Base-by-base conservation (phyloP, 106 monocot genomes). In the Allium cepa region DNA sequence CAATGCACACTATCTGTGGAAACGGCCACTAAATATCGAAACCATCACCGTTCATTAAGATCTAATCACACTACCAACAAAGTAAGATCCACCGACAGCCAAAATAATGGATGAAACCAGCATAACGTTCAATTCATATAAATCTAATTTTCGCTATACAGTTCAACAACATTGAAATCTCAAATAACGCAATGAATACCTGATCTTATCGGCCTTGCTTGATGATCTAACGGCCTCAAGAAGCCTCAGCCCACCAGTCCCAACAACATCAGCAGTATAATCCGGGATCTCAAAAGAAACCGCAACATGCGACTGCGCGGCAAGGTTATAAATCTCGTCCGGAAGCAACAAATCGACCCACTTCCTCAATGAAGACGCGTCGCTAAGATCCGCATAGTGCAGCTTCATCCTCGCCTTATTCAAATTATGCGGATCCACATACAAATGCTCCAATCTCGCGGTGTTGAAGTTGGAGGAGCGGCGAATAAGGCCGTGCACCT, bases 281-380 rank as follows among this genome's bases (percentile, higher is more conserved):
- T 97, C 96, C 7, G 96, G 96, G 72, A 97, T 84, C 88, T 97
- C 96, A 76, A 97, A 97, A 72, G 96, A 97, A 56, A 96, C 86
- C 18, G 96, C 96, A 47, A 96, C 96, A 76, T 96, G 96, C 18
- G 96, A 96, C 76, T 96, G 96, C 15, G 96, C 96, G 69, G 96
- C 96, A 61, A 96, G 83, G 77, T 96, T 96, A 80, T 96, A 96
- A 64, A 96, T 86, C 81, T 96, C 96, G 74, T 96, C 91, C 58
- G 91, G 91, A 58, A 82, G 83, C 77, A 97, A 73, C 14, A 76
- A 11, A 60, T 97, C 92, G 63, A 97, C 82, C 92, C 92, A 88
- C 27, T 84, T 91, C 67, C 96, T 88, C 70, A 97, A 92, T 66
- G 96, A 97, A 46, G 96, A 92, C 26, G 92, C 92, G 60, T 97